phyloP scores from a whole-genome alignment of 768 basidiomycete genomes.

The Auricularia sp. region DNA sequence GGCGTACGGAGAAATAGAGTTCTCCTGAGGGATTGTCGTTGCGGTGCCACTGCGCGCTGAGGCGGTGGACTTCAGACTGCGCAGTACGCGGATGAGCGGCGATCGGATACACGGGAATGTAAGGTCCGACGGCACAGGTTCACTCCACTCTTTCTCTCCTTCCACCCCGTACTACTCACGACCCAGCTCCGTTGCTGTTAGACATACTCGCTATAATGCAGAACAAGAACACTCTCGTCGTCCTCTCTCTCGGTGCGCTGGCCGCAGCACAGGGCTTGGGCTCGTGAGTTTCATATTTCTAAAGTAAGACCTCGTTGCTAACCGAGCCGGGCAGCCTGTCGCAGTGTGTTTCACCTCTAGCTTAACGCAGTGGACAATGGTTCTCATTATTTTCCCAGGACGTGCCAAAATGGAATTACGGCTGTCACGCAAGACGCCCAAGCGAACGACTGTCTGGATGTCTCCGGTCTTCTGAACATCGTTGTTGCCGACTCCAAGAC shows the following conservation, averaged over 20 bases:
- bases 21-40: too few relatives aligned
- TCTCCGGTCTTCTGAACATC: neutral
- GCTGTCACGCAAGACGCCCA: neutral
- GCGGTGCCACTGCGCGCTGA: too few relatives aligned
- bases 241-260: neutral
- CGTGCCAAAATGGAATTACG: neutral
- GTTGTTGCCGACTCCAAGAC: neutral
- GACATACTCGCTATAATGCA: neutral
- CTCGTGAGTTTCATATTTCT: neutral
- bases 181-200: too few relatives aligned
- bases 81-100: too few relatives aligned
- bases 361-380: too few relatives aligned
- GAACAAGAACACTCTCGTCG: neutral
- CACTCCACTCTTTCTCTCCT: too few relatives aligned
- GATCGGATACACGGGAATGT: too few relatives aligned
- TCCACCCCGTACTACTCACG: too few relatives aligned
- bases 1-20: too few relatives aligned
- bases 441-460: neutral
- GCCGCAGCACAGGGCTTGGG: neutral
- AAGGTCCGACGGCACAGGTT: too few relatives aligned
- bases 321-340: neutral
- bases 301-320: neutral
- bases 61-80: too few relatives aligned
- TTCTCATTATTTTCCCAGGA: neutral
- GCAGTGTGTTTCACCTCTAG: neutral